These are phyloP conservation scores for Brassica nigra DNA, from an alignment of 345 rosid genomes.

Conservation along the genomic window DNA sequence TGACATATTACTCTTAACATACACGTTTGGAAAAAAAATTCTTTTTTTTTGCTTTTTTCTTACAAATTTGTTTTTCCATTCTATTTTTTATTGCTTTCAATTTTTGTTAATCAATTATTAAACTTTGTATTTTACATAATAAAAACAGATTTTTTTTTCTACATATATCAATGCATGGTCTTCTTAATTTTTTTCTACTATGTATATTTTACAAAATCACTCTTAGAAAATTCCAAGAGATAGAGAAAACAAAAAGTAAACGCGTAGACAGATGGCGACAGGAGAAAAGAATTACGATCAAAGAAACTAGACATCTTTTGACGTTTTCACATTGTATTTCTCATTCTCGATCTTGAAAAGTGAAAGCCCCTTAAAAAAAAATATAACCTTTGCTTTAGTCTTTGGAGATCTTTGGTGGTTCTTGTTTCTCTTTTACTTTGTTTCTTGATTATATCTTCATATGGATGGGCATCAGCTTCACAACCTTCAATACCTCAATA, in stretches of 20 bases:
- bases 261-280: conserved; percentile 88
- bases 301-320: background rate
- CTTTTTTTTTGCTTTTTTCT: too few relatives aligned
- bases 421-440: conserved; percentile 9
- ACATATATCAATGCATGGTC: too few relatives aligned
- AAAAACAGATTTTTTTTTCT: too few relatives aligned
- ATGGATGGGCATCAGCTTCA: conserved; percentile 57
- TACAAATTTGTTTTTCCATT: too few relatives aligned
- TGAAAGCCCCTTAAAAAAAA: conserved; percentile 19
- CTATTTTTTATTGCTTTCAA: too few relatives aligned
- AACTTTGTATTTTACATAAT: too few relatives aligned
- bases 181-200: too few relatives aligned
- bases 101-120: too few relatives aligned
- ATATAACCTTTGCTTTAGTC: conserved; percentile 19
- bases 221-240: background rate
- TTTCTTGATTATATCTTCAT: conserved; percentile 21
- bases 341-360: conserved; percentile 38
- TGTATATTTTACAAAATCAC: too few relatives aligned
- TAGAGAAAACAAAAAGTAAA: conserved; percentile 42
- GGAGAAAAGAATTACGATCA: conserved; percentile 7
- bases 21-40: too few relatives aligned
- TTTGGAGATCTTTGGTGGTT: conserved; percentile 25
- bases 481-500: conserved; percentile 44
- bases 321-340: conserved; percentile 5
- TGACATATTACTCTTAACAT: too few relatives aligned